phyloP scores from a whole-genome alignment of 805 yeast genomes.

The Zygoascus bituminiphila region DNA sequence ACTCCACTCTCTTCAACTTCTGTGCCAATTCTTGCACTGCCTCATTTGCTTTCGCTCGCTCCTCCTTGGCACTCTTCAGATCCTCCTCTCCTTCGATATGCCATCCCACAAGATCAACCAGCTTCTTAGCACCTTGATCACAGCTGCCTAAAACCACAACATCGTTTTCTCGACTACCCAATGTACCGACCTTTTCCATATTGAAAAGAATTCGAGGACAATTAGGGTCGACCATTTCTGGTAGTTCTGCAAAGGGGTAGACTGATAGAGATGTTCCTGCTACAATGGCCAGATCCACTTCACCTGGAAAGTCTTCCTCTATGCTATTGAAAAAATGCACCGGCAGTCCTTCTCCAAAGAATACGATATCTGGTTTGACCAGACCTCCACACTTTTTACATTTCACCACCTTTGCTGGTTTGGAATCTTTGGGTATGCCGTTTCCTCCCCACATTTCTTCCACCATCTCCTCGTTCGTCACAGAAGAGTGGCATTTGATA shows the following conservation, averaged over 20 bases:
- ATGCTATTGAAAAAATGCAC: conserved; percentile 54
- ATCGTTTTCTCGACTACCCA: conserved; percentile 51
- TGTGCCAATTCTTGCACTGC: background rate
- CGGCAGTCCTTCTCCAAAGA: conserved; percentile 88
- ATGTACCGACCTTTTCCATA: conserved; percentile 67
- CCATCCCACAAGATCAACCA: conserved; percentile 62
- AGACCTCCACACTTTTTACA: conserved; percentile 64
- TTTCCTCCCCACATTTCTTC: conserved; percentile 14
- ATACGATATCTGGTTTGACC: conserved; percentile 90
- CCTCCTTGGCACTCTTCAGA: background rate
- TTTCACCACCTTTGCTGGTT: conserved; percentile 19
- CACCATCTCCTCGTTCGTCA: conserved; percentile 30
- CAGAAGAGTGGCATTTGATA: conserved; percentile 57
- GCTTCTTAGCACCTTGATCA: conserved; percentile 50
- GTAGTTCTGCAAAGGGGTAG: conserved; percentile 81
- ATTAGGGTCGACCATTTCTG: conserved; percentile 47
- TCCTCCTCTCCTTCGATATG: background rate
- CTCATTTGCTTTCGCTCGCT: conserved; percentile 15
- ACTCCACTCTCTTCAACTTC: background rate
- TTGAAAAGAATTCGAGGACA: conserved; percentile 62
- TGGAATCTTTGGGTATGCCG: conserved; percentile 4
- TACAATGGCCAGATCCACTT: conserved; percentile 63
- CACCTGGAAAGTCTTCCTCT: conserved; percentile 47
- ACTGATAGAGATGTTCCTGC: conserved; percentile 92
- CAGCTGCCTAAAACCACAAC: conserved; percentile 52